These are phyloP conservation scores for Pichia pseudocactophila DNA, from an alignment of 805 yeast genomes.

Conservation along the genomic window DNA sequence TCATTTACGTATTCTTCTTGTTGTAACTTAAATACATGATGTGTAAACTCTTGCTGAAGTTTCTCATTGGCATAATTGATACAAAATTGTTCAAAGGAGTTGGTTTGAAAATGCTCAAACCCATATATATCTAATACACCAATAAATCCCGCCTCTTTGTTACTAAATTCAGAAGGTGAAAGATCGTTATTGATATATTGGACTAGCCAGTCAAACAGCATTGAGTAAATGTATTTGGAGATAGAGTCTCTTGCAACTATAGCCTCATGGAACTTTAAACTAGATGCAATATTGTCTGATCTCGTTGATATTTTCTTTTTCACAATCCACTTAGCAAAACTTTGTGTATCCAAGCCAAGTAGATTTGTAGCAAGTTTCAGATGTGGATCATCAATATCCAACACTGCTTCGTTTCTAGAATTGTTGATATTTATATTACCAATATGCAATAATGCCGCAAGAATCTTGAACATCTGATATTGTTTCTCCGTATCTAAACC, in stretches of 20 bases:
- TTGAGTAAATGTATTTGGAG: conserved; percentile 85
- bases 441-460: conserved; percentile 83
- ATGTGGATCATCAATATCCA: conserved; percentile 78
- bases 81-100: conserved; percentile 96
- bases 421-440: conserved; percentile 87
- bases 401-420: conserved; percentile 71
- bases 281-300: conserved; percentile 82
- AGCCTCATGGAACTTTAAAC: conserved; percentile 74
- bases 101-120: conserved; percentile 88
- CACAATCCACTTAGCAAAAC: conserved; percentile 81
- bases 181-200: conserved; percentile 72
- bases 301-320: conserved; percentile 88
- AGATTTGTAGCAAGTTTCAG: conserved; percentile 73
- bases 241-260: conserved; percentile 90
- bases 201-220: conserved; percentile 92
- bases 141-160: conserved; percentile 60
- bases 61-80: conserved; percentile 96
- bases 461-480: conserved; percentile 58
- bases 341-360: conserved; percentile 63
- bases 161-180: conserved; percentile 59
- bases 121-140: conserved; percentile 98
- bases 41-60: conserved; percentile 93
- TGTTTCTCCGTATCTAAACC: conserved; percentile 60
- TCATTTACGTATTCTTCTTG: conserved; percentile 91
- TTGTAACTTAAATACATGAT: conserved; percentile 92